phyloP scores from a whole-genome alignment of 352 stramenopile genomes.

The Phytopythium helicoides region DNA sequence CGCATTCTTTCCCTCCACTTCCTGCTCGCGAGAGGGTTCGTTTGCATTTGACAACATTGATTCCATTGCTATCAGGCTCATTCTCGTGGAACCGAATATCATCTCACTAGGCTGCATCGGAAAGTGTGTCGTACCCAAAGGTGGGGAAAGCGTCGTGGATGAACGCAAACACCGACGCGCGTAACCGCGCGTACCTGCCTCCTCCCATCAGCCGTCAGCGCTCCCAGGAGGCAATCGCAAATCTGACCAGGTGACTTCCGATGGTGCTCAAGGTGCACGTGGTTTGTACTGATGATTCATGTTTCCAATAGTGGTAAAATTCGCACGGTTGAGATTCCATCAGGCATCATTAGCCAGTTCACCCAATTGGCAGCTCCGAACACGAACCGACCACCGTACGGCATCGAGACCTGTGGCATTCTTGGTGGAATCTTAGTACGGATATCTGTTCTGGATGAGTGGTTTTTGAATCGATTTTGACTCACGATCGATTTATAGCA shows the following conservation, averaged over 20 bases:
- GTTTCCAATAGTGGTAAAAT: conserved; percentile 44
- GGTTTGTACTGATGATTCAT: background rate
- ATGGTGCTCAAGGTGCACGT: conserved; percentile 2
- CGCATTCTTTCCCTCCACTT: conserved; percentile 8
- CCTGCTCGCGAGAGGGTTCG: conserved; percentile 23
- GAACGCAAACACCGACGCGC: conserved; percentile 14
- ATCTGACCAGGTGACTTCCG: conserved; percentile 46
- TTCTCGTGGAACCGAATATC: no score
- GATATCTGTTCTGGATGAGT: no score
- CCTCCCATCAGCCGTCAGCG: conserved; percentile 44
- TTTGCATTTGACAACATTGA: no score
- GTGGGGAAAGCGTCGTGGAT: conserved; percentile 70
- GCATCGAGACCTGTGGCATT: conserved; percentile 91
- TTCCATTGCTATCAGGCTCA: no score
- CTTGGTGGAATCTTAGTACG: conserved; percentile 77
- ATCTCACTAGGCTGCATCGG: no score
- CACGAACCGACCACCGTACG: conserved; percentile 65
- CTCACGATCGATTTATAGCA: conserved; percentile 34
- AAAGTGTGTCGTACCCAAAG: conserved; percentile 54
- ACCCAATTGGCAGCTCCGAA: conserved; percentile 77
- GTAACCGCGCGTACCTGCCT: conserved; percentile 11
- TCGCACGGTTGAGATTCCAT: conserved; percentile 68
- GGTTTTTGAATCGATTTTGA: no score
- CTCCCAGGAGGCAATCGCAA: conserved; percentile 55
- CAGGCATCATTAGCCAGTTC: conserved; percentile 71